These are phyloP conservation scores for Saksenaea vasiformis DNA, from an alignment of 371 early-diverging fungal species.

Conservation along the genomic window DNA sequence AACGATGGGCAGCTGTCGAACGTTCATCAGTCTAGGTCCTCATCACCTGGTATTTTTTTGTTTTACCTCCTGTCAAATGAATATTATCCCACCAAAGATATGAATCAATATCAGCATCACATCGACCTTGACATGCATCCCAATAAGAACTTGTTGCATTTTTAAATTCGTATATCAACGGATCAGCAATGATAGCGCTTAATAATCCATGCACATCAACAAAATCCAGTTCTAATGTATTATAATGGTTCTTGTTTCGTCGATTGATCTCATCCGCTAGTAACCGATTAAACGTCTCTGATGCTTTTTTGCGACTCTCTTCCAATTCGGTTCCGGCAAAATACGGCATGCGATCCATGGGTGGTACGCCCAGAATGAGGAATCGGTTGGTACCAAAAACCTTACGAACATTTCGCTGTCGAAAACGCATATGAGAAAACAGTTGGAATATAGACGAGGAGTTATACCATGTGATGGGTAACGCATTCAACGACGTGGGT, in stretches of 20 bases:
- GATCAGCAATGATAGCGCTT: conserved; percentile 29
- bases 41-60: not conserved
- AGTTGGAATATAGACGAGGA: not conserved
- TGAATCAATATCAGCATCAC: conserved; percentile 31
- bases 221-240: conserved; percentile 32
- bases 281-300: conserved; percentile 25
- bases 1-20: conserved; percentile 30
- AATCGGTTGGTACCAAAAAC: conserved; percentile 37
- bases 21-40: not conserved
- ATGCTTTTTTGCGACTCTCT: conserved; percentile 19
- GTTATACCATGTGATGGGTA: conserved; percentile 35
- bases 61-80: conserved; percentile 47
- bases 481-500: conserved; percentile 33
- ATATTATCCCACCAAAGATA: conserved; percentile 54
- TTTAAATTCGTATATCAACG: conserved; percentile 33
- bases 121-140: conserved; percentile 46
- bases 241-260: conserved; percentile 29
- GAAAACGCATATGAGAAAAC: not conserved
- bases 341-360: conserved; percentile 42
- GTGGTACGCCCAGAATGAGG: conserved; percentile 38
- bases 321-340: conserved; percentile 19
- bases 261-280: conserved; percentile 24
- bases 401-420: conserved; percentile 37
- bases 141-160: conserved; percentile 40
- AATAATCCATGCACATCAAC: conserved; percentile 32